Evolutionary conservation across 495 filamentous ascomycete genomes (phyloP), one percentile per base, ranked within the genome.

Genomic region (Peziza echinospora): DNA sequence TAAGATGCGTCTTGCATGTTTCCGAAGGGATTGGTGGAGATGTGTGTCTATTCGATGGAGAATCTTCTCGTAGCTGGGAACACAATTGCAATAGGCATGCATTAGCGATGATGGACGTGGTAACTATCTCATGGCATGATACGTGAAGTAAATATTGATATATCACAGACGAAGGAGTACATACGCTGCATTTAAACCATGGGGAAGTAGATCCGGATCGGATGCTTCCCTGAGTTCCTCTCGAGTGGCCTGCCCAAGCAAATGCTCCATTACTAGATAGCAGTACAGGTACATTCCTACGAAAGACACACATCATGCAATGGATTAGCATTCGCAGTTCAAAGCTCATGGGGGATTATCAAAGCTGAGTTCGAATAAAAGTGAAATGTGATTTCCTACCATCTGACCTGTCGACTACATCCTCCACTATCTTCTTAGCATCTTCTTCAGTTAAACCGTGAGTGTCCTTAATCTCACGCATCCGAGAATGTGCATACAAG

Each of bases 211-310:
- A 6, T 51, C 30, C 4, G 53, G 48, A 17, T 52, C 45, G 22
- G 67, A 19, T 45, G 68, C 62, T 10, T 53, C 28, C 21, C 57
- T 49, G 2, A 71, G 24, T 22, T 55, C 24, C 13, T 45, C 46
- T 23, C 42, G 24, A 6, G 52, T 58, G 2, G 54, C 45, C 45
- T 69, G 65, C 6, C 51, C 41, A 2, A 54, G 37, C 13, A 71
- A 48, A 43, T 70, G 64, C 10, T 59, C 47, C 41, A 69, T 59
- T 8, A 66, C 65, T 23, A 71, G 53, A n/a, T 58, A 56, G 13
- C 65, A 65, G 49, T 60, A 71, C 5, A 71, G 52, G 53, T 70
- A 71, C 65, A 70, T 70, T 11, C 66, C 68, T 70, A 5, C 11
- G n/a, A n/a, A n/a, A n/a, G n/a, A n/a, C n/a, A n/a, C n/a, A n/a